A percentile compares a stretch with the other conserved stretches of the same genome.
Evolutionary conservation across 768 basidiomycete species (phyloP).

Genomic region (Cyclocybe aegerita): DNA sequence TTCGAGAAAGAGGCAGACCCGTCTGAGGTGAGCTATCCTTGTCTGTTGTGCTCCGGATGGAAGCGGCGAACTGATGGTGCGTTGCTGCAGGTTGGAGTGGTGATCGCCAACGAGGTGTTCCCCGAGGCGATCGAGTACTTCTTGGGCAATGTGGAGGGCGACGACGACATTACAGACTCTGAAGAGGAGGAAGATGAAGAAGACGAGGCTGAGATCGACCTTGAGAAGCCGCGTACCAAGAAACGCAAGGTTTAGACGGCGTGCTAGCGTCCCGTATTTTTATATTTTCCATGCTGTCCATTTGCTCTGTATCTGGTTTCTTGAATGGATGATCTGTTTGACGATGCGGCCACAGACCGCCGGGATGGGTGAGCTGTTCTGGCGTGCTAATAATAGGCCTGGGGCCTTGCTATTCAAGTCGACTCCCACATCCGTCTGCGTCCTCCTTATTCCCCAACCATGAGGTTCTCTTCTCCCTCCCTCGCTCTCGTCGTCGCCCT

Average conservation of each 20-base stretch:
- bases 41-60: neutral
- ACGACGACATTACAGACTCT: constrained; percentile 52
- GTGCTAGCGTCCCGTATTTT: neutral
- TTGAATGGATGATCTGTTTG: neutral
- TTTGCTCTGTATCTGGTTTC: neutral
- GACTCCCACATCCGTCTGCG: constrained; percentile 17
- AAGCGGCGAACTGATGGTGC: neutral
- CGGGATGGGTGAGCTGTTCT: constrained; percentile 8
- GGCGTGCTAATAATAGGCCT: constrained; percentile 3
- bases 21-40: constrained; percentile 54
- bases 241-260: constrained; percentile 58
- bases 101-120: constrained; percentile 78
- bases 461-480: constrained; percentile 31
- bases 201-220: constrained; percentile 83
- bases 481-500: constrained; percentile 32
- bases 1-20: constrained; percentile 69
- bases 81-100: constrained; percentile 59
- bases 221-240: constrained; percentile 80
- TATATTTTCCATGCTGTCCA: neutral
- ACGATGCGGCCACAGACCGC: neutral
- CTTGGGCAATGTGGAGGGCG: constrained; percentile 58
- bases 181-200: constrained; percentile 66
- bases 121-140: constrained; percentile 82
- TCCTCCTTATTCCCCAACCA: constrained; percentile 19
- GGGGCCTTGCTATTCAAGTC: constrained; percentile 2